A percentile compares a stretch with the other conserved stretches of the same genome.
Conservation (phyloP, 2,329 filamentous ascomycete genomes). For the Paramyrothecium roridum region DNA sequence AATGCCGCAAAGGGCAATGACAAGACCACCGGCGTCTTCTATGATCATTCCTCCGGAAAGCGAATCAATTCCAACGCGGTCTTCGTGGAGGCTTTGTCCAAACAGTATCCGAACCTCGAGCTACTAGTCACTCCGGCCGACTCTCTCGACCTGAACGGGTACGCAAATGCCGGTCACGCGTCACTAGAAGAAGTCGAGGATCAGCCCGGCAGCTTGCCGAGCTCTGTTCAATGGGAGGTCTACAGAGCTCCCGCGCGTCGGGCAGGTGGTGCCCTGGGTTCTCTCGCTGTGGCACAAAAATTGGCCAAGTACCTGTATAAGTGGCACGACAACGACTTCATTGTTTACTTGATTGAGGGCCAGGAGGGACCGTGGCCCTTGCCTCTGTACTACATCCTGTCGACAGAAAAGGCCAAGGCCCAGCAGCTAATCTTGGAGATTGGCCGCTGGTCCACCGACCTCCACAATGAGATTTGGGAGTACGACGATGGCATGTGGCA, state of each 20-base stretch:
- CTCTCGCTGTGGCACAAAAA: slow-evolving; percentile 24
- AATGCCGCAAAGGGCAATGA: no score
- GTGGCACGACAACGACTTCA: slow-evolving; percentile 38
- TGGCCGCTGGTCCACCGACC: slow-evolving; percentile 49
- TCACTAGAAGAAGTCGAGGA: slow-evolving; percentile 24
- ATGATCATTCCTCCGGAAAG: slow-evolving; percentile 35
- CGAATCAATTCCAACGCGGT: slow-evolving; percentile 40
- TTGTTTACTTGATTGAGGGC: slow-evolving; percentile 39
- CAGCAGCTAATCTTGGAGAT: slow-evolving; percentile 54
- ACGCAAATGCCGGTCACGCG: slow-evolving; percentile 36
- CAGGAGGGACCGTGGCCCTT: slow-evolving; percentile 32
- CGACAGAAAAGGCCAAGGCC: slow-evolving; percentile 23
- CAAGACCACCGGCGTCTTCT: slow-evolving; percentile 10
- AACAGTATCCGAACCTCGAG: slow-evolving; percentile 39
- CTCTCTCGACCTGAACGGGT: slow-evolving; percentile 36
- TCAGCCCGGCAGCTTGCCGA: slow-evolving; percentile 20
- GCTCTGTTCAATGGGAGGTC: slow-evolving; percentile 32
- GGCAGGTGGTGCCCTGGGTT: slow-evolving; percentile 33
- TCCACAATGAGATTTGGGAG: slow-evolving; percentile 65
- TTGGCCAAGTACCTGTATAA: slow-evolving; percentile 41
- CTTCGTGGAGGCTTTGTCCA: slow-evolving; percentile 34
- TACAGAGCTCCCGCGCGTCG: slow-evolving; percentile 38
- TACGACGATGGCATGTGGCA: slow-evolving; percentile 62
- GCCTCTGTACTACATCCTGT: slow-evolving; percentile 36
- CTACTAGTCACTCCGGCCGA: slow-evolving; percentile 32